phyloP scores from a whole-genome alignment of 345 rosid genomes.

The Populus euphratica region DNA sequence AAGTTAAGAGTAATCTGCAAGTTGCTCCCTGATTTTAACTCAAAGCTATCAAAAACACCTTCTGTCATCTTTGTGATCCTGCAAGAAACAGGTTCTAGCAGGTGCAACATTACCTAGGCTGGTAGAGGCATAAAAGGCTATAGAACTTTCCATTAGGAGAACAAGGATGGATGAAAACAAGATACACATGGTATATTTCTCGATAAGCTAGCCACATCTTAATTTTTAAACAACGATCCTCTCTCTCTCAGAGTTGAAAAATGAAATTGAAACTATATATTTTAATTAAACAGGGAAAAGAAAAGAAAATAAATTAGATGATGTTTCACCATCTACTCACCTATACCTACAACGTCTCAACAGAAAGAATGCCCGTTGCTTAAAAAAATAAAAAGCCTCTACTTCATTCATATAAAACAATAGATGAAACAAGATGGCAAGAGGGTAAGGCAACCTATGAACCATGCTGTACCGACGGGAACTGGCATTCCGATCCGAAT shows the following conservation, averaged over 20 bases:
- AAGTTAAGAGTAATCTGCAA: not conserved
- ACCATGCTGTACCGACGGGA: conserved; percentile 21
- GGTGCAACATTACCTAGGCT: too few relatives aligned
- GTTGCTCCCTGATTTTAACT: not conserved
- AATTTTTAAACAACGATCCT: not conserved
- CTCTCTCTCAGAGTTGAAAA: not conserved
- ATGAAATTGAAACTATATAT: not conserved
- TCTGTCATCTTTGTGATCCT: too few relatives aligned
- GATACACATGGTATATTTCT: not conserved
- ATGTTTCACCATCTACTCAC: conserved; percentile 50
- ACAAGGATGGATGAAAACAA: not conserved
- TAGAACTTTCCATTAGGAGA: not conserved
- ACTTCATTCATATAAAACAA: not conserved
- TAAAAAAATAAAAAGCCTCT: conserved; percentile 8
- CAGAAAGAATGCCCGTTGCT: conserved; percentile 30
- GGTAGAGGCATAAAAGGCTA: too few relatives aligned
- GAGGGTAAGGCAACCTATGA: not conserved
- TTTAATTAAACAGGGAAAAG: not conserved
- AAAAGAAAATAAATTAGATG: conserved; percentile 26
- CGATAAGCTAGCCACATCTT: not conserved
- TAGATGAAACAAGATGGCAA: not conserved
- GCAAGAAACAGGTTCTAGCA: too few relatives aligned
- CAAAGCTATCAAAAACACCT: too few relatives aligned
- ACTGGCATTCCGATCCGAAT: conserved; percentile 26
- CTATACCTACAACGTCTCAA: conserved; percentile 47